A percentile compares a stretch with the other conserved stretches of the same genome.
Evolutionary conservation across 352 stramenopile genomes (phyloP).

Genomic region (Aphanomyces invadans): DNA sequence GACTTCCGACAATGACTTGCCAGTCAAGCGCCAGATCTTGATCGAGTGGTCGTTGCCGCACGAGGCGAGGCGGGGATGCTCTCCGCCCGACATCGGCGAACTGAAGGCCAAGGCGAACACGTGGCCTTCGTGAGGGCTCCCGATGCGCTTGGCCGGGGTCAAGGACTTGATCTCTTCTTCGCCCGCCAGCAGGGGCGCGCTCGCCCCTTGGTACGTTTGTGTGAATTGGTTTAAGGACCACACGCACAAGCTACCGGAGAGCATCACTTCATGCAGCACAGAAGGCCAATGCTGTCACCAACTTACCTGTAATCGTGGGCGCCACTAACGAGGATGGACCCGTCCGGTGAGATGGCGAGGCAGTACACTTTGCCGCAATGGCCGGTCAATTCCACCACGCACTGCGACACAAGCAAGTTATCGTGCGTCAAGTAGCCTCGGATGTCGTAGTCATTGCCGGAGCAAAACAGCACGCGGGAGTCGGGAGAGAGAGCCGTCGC

Average conservation of each 20-base stretch:
- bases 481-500: constrained; percentile 14
- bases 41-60: constrained; percentile 26
- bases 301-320: constrained; percentile 25
- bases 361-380: constrained; percentile 24
- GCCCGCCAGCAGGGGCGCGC: constrained; percentile 9
- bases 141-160: constrained; percentile 11
- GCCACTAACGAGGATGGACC: constrained; percentile 15
- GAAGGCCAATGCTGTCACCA: background rate
- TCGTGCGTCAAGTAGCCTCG: constrained; percentile 17
- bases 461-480: constrained; percentile 23
- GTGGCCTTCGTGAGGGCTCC: constrained; percentile 20
- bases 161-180: constrained; percentile 11
- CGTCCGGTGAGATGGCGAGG: constrained; percentile 20
- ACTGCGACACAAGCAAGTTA: constrained; percentile 2
- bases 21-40: constrained; percentile 24
- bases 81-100: background rate
- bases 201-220: constrained; percentile 22
- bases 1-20: constrained; percentile 15
- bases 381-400: constrained; percentile 19
- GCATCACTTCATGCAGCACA: background rate
- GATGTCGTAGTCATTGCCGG: constrained; percentile 26
- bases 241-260: constrained; percentile 16
- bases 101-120: constrained; percentile 15
- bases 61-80: constrained; percentile 6
- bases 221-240: constrained; percentile 10